Base-by-base conservation (phyloP, 2,329 filamentous ascomycete species). In the Sarocladiaceae sp. region DNA sequence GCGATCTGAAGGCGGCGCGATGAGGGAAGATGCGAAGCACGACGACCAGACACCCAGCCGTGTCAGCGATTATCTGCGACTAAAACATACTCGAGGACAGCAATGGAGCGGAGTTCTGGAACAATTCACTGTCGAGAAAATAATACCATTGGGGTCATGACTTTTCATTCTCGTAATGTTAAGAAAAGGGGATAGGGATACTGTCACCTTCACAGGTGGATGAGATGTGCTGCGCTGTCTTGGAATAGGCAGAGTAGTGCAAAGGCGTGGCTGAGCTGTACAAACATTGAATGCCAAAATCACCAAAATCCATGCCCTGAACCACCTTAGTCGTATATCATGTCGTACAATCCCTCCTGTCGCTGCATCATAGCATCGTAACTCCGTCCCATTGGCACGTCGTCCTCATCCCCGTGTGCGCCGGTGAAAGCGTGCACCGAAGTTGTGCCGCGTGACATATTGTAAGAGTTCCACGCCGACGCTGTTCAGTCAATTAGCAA, bases 401-500 rank as follows among this genome's bases (percentile, higher is more conserved):
- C 84, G 54, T 90, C 86, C 58, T 90, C 88, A 2, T 80, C 75
- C 1, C 78, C 73, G 1, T 74, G 65, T 0, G 77, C 77, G 57
- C 90, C 85, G 55, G 90, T 90, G 77, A 86, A 94, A 1, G 82
- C 82, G 64, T 96, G 90, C 17, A 93, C 66, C 0, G 87, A 87
- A 56, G 88, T 90, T 1, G 89, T 93, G 12, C 88, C 89, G 15
- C 81, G 76, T 0, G 83, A 78, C 66, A 87, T 83, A 46, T 84
- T 85, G 70, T 83, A 88, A 20, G 88, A 88, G 58, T 92, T 92
- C 85, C 89, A 90, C 0, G 86, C 83, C 8, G 90, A 94, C 35
- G 90, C 90, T 89, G 56, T 37, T 25, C n/a, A 47, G 7, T 26
- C n/a, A n/a, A n/a, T n/a, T n/a, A n/a, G n/a, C n/a, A n/a, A n/a